Conservation (phyloP, 2,329 filamentous ascomycete genomes). For the Aspergillus sp. region DNA sequence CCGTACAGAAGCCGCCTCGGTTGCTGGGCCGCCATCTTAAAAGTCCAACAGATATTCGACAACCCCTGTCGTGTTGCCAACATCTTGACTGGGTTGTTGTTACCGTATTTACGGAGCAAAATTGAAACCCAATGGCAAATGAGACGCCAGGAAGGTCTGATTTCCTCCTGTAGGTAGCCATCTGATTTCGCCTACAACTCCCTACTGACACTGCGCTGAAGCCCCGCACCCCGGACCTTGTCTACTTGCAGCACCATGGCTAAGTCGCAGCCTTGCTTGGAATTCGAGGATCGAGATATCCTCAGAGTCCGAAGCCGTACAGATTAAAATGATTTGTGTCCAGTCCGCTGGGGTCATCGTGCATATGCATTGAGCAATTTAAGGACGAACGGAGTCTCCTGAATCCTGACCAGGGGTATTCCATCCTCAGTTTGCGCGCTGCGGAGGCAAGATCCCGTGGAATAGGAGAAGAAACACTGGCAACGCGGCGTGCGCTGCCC, state of each 20-base stretch:
- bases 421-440: not conserved
- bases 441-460: not conserved
- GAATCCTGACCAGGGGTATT: not conserved
- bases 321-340: not conserved
- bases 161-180: not conserved
- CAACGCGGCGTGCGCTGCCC: not conserved
- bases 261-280: constrained; percentile 12
- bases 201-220: not conserved
- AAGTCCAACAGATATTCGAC: not conserved
- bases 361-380: not conserved
- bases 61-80: not conserved
- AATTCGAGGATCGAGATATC: not conserved
- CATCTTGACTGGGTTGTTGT: not conserved
- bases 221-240: constrained; percentile 19
- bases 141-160: not conserved
- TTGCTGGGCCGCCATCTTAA: not conserved
- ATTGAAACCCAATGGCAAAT: not conserved
- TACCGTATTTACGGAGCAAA: not conserved
- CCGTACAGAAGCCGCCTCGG: too few relatives aligned
- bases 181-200: not conserved
- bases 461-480: not conserved
- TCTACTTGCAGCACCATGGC: constrained; percentile 17
- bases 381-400: not conserved
- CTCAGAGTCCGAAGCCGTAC: not conserved
- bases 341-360: not conserved